These are phyloP conservation scores for Penicillium salamii DNA, from an alignment of 495 filamentous ascomycete genomes.

Conservation along the genomic window DNA sequence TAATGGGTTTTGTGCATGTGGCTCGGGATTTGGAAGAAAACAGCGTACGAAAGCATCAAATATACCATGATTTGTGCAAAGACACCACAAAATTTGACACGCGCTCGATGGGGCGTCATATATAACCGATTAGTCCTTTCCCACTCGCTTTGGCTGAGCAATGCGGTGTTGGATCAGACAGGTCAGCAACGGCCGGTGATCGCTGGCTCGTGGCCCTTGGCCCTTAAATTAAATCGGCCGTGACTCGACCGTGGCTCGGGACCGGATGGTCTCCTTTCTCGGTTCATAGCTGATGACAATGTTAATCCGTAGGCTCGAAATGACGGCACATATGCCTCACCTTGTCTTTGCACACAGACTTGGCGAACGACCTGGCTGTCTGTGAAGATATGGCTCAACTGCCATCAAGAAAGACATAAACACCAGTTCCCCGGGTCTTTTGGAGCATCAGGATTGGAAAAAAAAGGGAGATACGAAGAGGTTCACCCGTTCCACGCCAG, in stretches of 20 bases:
- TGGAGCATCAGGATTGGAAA: too few relatives aligned
- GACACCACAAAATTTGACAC: slow-evolving; percentile 1
- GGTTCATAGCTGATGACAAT: not conserved
- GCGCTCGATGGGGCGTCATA: not conserved
- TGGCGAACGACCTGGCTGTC: not conserved
- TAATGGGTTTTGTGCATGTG: not conserved
- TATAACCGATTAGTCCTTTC: not conserved
- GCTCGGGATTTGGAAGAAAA: not conserved
- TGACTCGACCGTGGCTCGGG: not conserved
- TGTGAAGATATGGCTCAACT: not conserved
- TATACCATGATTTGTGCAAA: not conserved
- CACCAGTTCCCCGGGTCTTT: not conserved
- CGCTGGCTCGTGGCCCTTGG: not conserved
- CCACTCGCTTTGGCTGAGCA: not conserved
- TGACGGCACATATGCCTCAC: not conserved
- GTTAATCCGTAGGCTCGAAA: not conserved
- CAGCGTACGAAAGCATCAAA: not conserved
- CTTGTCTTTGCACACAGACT: not conserved
- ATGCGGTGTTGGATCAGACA: too few relatives aligned
- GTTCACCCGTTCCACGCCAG: too few relatives aligned
- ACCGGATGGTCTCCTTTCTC: not conserved
- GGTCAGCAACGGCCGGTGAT: too few relatives aligned
- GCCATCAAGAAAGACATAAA: not conserved
- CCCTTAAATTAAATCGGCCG: too few relatives aligned
- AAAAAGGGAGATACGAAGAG: too few relatives aligned